Conservation (phyloP, 2,329 filamentous ascomycete species). For the Pestalotiopsis sp. region DNA sequence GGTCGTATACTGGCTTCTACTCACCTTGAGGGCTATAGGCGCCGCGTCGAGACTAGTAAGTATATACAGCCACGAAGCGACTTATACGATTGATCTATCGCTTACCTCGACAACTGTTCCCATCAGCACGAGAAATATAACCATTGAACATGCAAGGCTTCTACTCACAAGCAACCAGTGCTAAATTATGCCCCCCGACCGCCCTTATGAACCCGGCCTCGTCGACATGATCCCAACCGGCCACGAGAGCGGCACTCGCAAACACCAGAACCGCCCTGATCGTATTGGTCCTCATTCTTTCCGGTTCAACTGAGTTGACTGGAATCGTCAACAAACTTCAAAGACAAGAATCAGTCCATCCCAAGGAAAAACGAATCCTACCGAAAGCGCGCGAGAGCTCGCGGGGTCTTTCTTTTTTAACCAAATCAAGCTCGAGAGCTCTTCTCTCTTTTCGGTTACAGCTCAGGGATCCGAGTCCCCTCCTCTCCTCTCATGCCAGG, state of each 20-base stretch:
- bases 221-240: constrained; percentile 23
- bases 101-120: constrained; percentile 23
- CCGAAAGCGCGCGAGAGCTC: background rate
- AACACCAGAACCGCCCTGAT: background rate
- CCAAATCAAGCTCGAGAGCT: background rate
- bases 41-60: too few species aligned
- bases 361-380: background rate
- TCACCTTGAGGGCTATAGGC: constrained; percentile 26
- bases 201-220: constrained; percentile 26
- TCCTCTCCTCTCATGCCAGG: background rate
- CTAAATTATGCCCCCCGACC: constrained; percentile 25
- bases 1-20: constrained; percentile 2
- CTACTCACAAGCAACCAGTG: constrained; percentile 31
- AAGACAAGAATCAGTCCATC: background rate
- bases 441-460: background rate
- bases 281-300: background rate
- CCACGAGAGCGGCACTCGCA: constrained; percentile 8
- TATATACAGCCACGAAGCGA: background rate
- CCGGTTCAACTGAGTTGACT: background rate
- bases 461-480: background rate
- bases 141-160: too few species aligned
- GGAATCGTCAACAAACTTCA: background rate
- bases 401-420: constrained; percentile 23
- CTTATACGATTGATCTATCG: background rate
- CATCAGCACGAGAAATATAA: background rate